phyloP scores from a whole-genome alignment of 2,329 filamentous ascomycete species.

The Fusarium solani-melongenae region DNA sequence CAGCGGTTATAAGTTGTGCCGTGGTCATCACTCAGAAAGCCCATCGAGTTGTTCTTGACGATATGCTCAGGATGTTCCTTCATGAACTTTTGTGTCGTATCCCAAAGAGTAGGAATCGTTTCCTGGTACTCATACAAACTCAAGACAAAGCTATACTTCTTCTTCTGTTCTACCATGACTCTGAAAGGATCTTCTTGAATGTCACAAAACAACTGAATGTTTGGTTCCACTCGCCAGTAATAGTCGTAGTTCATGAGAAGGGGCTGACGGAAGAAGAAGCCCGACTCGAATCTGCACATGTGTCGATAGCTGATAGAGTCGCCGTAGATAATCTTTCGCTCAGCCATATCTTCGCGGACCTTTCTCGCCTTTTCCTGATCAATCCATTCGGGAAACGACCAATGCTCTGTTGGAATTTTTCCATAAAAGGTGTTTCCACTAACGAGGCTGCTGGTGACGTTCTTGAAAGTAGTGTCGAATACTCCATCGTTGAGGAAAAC shows the following conservation, averaged over 20 bases:
- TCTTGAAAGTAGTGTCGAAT: constrained; percentile 93
- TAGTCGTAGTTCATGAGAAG: constrained; percentile 97
- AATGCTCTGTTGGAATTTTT: constrained; percentile 89
- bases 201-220: constrained; percentile 95
- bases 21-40: constrained; percentile 89
- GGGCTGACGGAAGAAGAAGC: constrained; percentile 97
- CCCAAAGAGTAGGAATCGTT: constrained; percentile 96
- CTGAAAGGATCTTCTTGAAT: constrained; percentile 96
- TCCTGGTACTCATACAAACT: constrained; percentile 97
- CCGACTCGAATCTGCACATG: constrained; percentile 99
- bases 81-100: constrained; percentile 95
- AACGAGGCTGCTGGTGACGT: constrained; percentile 85
- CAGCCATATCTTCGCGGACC: constrained; percentile 92
- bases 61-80: constrained; percentile 90
- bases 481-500: constrained; percentile 97
- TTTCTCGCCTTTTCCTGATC: constrained; percentile 92
- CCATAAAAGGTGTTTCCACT: constrained; percentile 94
- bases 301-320: constrained; percentile 97
- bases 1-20: constrained; percentile 96
- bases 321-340: constrained; percentile 97
- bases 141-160: constrained; percentile 98
- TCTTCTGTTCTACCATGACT: constrained; percentile 93
- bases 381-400: constrained; percentile 96
- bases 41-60: constrained; percentile 86
- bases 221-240: constrained; percentile 99